Base-by-base conservation (phyloP, 2,329 filamentous ascomycete genomes). In the Rosellinia necatrix region DNA sequence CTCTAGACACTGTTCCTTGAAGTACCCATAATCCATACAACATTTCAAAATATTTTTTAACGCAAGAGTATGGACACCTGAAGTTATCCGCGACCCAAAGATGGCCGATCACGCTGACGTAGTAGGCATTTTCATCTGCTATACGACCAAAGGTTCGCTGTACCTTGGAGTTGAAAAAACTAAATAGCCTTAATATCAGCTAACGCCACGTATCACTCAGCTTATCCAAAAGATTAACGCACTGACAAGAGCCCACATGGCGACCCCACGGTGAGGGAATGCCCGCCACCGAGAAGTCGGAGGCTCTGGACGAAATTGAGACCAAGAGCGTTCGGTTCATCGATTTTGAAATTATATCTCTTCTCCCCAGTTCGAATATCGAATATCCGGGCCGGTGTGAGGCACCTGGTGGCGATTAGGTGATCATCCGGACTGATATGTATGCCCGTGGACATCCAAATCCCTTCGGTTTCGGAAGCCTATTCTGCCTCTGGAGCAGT, bases 351-450 rank as follows among this genome's bases (percentile, higher is more conserved):
- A 24, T 7, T 35, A 19, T n/a, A 44, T 51, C 15, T 51, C 19
- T 25, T n/a, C 17, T 44, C 38, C 21, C 40, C 29, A 8, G 29
- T 52, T 1, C 22, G 35, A 21, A 29, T 42, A 42, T 53, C 27
- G 27, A 48, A 53, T 41, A 53, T 29, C n/a, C 22, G 24, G 13
- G 7, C 44, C 4, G 24, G 6, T 12, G 22, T 34, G 10, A 32
- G 3, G 25, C 37, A 17, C 38, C 49, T 41, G 17, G 13, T 30
- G 1, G 49, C 49, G 12, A 52, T 3, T 3, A 52, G 17, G 17
- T 17, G 42, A 42, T 53, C 51, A n/a, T 53, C 43, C 6, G 34
- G 42, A 24, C 51, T 48, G 19, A 53, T 48, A 53, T 25, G 51
- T 42, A n/a, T 35, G 35, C 27, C 34, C 13, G 25, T 53, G 51